Evolutionary conservation across 805 yeast genomes (phyloP), one percentile per base, ranked within the genome.

Genomic region (Crinitomyces ghanaensis): DNA sequence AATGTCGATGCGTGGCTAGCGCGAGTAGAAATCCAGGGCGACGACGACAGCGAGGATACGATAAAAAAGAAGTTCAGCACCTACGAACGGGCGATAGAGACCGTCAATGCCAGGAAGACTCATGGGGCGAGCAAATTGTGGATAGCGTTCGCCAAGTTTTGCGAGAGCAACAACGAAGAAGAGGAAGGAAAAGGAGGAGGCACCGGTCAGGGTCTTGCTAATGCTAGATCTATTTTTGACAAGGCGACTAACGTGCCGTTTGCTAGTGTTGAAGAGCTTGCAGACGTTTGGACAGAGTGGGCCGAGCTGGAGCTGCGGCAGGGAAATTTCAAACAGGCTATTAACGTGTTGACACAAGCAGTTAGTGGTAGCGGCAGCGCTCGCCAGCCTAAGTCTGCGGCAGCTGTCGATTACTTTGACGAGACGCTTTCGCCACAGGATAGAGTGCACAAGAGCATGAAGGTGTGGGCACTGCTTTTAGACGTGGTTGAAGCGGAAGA

Each of bases 221-320:
- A 80, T 0, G 84, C 86, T 1, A 56, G 79, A 41, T 60, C 68
- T 12, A 67, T 85, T 4, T 70, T 67, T 35, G 70, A 72, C 23
- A 74, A 74, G 31, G 77, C 88, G 0, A 59, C 72, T 1, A 72
- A 74, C 35, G 86, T 85, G 0, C 86, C 85, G 4, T 84, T 67
- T 54, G 65, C 60, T 17, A 56, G 65, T 11, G 56, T 72, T 0
- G 69, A 70, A 15, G 95, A 84, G 39, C 55, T 84, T 14, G 80
- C 76, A 2, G 67, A 66, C 2, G 53, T 86, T 5, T 81, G 84
- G 69, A 58, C 71, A n/a, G 67, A 65, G 12, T 86, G 95, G 95
- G 63, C 78, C 4, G 79, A 79, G 36, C 57, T 72, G 54, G 78
- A 77, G 38, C 46, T 80, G 19, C 57, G 66, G 16, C 54, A 59